phyloP scores from a whole-genome alignment of 2,329 filamentous ascomycete genomes.

The Didymella keratinophila region DNA sequence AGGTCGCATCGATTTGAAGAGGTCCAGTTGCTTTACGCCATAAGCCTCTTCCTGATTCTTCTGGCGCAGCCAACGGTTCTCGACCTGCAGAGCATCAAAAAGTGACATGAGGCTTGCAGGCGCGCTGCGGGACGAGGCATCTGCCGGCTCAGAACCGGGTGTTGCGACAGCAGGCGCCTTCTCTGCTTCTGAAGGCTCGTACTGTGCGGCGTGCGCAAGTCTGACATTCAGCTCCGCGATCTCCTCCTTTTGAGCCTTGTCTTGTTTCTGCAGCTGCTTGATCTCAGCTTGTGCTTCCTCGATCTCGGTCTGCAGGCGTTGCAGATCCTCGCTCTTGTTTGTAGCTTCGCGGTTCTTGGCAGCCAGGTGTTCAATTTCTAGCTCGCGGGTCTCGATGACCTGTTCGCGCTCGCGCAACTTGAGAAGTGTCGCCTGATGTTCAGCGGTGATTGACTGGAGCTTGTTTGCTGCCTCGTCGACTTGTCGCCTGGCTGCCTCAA shows the following conservation, averaged over 20 bases:
- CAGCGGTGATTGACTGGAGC: conserved; percentile 78
- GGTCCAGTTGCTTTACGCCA: conserved; percentile 5
- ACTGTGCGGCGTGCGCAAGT: conserved; percentile 13
- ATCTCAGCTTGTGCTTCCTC: conserved; percentile 32
- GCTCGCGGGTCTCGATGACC: conserved; percentile 63
- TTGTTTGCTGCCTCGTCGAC: conserved; percentile 87
- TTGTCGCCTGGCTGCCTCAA: conserved; percentile 81
- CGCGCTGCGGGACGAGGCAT: conserved; percentile 14
- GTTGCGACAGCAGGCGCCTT: conserved; percentile 21
- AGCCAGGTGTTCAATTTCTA: conserved; percentile 93
- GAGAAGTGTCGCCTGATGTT: conserved; percentile 76
- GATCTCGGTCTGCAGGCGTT: conserved; percentile 34
- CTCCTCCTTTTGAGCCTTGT: conserved; percentile 29
- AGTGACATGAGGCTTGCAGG: conserved; percentile 29
- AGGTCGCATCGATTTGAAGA: conserved; percentile 11
- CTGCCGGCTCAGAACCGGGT: conserved; percentile 20
- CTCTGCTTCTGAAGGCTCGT: conserved; percentile 14
- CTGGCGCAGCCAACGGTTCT: conserved; percentile 43
- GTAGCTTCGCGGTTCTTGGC: conserved; percentile 56
- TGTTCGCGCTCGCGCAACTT: conserved; percentile 79
- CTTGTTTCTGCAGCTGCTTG: conserved; percentile 27
- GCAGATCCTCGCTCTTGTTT: conserved; percentile 34
- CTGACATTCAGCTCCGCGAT: conserved; percentile 28
- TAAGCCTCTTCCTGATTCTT: conserved; percentile 33
- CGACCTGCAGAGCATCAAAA: conserved; percentile 36